phyloP scores from a whole-genome alignment of 2,329 filamentous ascomycete genomes.

The Fusarium brachygibbosum region DNA sequence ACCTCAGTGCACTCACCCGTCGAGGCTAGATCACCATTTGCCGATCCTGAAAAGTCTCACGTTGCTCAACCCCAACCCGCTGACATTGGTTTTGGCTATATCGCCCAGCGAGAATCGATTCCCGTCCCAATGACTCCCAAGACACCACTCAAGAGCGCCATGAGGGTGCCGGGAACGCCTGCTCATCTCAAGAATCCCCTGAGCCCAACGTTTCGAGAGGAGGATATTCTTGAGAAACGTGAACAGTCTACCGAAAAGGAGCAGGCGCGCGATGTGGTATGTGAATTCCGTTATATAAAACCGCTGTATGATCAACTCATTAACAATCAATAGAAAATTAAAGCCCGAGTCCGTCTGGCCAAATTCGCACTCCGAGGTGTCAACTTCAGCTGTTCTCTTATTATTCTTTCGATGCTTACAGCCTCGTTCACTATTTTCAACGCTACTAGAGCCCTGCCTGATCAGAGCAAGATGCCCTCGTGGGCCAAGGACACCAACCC shows the following conservation, averaged over 20 bases:
- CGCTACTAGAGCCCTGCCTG: slow-evolving; percentile 79
- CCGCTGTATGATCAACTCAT: slow-evolving; percentile 17
- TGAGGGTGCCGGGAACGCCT: slow-evolving; percentile 88
- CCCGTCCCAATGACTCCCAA: slow-evolving; percentile 76
- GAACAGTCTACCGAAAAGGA: slow-evolving; percentile 86
- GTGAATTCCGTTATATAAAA: slow-evolving; percentile 54
- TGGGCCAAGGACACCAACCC: slow-evolving; percentile 85
- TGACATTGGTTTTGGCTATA: slow-evolving; percentile 94
- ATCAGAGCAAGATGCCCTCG: slow-evolving; percentile 83
- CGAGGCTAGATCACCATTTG: slow-evolving; percentile 71
- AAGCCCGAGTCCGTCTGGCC: slow-evolving; percentile 89
- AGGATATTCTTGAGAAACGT: slow-evolving; percentile 86
- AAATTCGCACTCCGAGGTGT: slow-evolving; percentile 96
- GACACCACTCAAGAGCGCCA: slow-evolving; percentile 88
- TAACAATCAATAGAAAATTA: slow-evolving; percentile 79
- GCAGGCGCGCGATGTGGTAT: slow-evolving; percentile 88
- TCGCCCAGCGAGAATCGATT: slow-evolving; percentile 73
- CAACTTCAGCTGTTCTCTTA: slow-evolving; percentile 96
- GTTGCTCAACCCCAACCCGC: slow-evolving; percentile 77
- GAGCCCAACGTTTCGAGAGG: slow-evolving; percentile 92
- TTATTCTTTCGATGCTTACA: slow-evolving; percentile 90
- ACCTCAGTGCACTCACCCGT: slow-evolving; percentile 84
- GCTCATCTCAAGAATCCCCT: slow-evolving; percentile 81
- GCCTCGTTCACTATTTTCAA: slow-evolving; percentile 95
- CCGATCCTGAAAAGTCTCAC: slow-evolving; percentile 69